Evolutionary conservation across 148 eudicot species (phyloP), one percentile per base, ranked within the genome.

Genomic region (Chenopodium formosanum): DNA sequence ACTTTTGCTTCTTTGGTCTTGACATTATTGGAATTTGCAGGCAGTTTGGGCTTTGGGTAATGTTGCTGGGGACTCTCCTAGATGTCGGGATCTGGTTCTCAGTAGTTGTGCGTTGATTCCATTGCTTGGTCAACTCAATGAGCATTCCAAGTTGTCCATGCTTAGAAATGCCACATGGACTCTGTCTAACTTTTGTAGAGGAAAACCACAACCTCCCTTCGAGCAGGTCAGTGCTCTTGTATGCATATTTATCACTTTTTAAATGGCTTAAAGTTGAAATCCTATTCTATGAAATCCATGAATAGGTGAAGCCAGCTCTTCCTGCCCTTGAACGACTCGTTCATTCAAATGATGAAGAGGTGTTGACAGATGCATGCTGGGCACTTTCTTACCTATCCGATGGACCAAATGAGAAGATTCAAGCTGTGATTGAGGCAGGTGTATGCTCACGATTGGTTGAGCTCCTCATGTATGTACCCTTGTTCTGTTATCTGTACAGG

Each of bases 91-190:
- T 85, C 90, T 93, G 76, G 97, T 93, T 75, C 92, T 93, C 37
- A 78, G 87, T 32, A 78, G 88, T 86, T 94, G 94, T 46, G 97
- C 93, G 70, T 79, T 93, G 85, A 66, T 85, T 70, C 94, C 97
- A 48, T 76, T 93, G 80, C 85, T 90, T 79, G 80, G 89, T 67
- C 97, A 91, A 83, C 81, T 93, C 73, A 91, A 87, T 79, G 94
- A 91, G 84, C 89, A 90, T 74, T 86, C 97, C 34, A 91, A 93
- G 84, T 93, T 93, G 70, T 93, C 97, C 37, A 93, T 93, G 94
- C 93, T 93, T 70, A 88, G 97, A 82, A 92, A 90, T 87, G 97
- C 97, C 60, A 93, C 97, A 32, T 93, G 97, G 94, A 93, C 97
- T 53, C 77, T 93, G 68, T 93, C 97, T 53, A 93, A 93, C 84